Evolutionary conservation across 257 asterid species (phyloP).

Genomic region (Lycium ferocissimum): DNA sequence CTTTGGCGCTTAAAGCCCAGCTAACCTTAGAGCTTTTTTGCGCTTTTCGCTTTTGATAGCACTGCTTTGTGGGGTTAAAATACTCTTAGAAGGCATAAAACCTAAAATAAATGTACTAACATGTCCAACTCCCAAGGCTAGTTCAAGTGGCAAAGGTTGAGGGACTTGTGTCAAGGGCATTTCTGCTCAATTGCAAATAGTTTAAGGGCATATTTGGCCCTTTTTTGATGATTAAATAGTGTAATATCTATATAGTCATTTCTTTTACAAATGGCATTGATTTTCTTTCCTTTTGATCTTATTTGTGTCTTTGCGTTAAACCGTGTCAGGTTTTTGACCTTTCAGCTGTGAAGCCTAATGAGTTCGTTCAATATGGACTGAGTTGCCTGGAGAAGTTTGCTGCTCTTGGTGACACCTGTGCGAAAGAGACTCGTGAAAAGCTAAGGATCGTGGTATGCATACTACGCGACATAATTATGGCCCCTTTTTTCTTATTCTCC

Average conservation of each 20-base stretch:
- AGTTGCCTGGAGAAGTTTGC: conserved; percentile 90
- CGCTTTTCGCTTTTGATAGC: no score
- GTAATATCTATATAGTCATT: background rate
- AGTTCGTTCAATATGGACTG: conserved; percentile 89
- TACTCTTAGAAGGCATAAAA: no score
- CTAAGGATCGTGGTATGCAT: conserved; percentile 88
- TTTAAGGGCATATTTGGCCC: no score
- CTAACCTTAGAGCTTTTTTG: no score
- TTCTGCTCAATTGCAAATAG: no score
- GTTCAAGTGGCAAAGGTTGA: no score
- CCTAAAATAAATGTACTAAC: no score
- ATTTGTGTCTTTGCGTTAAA: conserved; percentile 31
- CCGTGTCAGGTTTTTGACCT: conserved; percentile 91
- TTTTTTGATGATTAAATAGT: background rate
- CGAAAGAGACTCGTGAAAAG: conserved; percentile 79
- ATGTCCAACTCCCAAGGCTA: no score
- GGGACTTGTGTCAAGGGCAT: no score
- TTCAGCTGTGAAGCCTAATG: conserved; percentile 85
- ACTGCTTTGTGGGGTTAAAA: no score
- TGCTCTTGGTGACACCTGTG: conserved; percentile 77
- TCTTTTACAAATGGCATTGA: conserved; percentile 15
- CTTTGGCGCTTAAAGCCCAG: no score
- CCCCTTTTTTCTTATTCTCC: background rate
- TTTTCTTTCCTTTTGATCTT: conserved; percentile 32
- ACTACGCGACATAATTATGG: conserved; percentile 22